Evolutionary conservation across 805 yeast genomes (phyloP), one percentile per base, ranked within the genome.

Genomic region (Candida arabinofermentans): DNA sequence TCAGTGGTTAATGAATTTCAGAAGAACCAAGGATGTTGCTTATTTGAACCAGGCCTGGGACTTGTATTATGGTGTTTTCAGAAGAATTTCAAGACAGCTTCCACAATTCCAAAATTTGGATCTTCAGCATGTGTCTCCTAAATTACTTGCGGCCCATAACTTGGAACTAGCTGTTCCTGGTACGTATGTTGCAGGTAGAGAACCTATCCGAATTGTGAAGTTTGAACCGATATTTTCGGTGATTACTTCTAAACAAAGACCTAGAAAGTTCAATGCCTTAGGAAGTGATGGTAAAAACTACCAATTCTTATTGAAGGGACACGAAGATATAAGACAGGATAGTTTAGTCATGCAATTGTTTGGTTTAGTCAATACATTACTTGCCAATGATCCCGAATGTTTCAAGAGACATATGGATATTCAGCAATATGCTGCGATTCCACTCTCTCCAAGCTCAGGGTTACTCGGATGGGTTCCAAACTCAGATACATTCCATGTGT

Each of bases 1-100:
- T 54, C 96, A 89, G 54, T 91, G 97, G 96, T 83, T 90, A 1
- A 70, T 81, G 59, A 86, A 87, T 56, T 93, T 79, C 67, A 83
- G 87, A 58, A 71, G 88, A 35, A 84, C 95, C 0, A 86, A 82
- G 44, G 98, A 93, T 59, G 77, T 82, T 37, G 82, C 95, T 19
- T 91, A 89, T 53, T 65, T 91, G 62, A 89, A 90, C 56, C 98
- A 93, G 63, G 98, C 98, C 0, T 91, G 99, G 99, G 98, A 91
- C 61, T 83, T 90, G 14, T 91, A 91, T 59, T 90, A 91, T 62
- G 85, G 84, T 50, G 96, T 93, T 3, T 93, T 91, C 77, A 77
- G 96, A 51, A 77, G 95, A 48, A 88, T 93, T 41, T 81, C 90
- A 46, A 77, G 95, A 49, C 96, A 89, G 60, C 65, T 93, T 29